Evolutionary conservation across 2,329 filamentous ascomycete genomes (phyloP), one percentile per base, ranked within the genome.

Genomic region (Xylariaceae sp.): DNA sequence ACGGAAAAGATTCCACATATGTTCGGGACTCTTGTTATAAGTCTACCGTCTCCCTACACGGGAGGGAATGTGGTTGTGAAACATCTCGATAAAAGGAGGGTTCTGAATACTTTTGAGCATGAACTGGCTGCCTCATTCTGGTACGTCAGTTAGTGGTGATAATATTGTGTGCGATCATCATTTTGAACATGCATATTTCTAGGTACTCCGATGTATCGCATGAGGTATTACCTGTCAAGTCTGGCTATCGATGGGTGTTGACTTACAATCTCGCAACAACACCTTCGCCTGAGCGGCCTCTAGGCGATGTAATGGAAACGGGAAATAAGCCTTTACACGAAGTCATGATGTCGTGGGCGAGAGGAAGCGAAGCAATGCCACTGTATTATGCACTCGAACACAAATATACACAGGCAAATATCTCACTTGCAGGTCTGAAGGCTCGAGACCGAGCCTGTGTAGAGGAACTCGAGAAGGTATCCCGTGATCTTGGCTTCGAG

Each of bases 131-230:
- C n/a, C n/a, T n/a, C n/a, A n/a, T n/a, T n/a, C n/a, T n/a, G n/a
- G n/a, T n/a, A n/a, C n/a, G n/a, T n/a, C n/a, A n/a, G n/a, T n/a
- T n/a, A n/a, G n/a, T n/a, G n/a, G n/a, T n/a, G n/a, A n/a, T n/a
- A n/a, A n/a, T n/a, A n/a, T n/a, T n/a, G n/a, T n/a, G 21, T 26
- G 48, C 2, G 5, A 17, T 8, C 21, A n/a, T 28, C 39, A n/a
- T n/a, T n/a, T n/a, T 45, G 12, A 52, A 44, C 23, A 21, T 43
- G 6, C n/a, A 28, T 52, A n/a, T n/a, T 9, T 23, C 4, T 47
- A 66, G 75, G 83, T 85, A 82, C 65, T 78, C 79, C 0, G 80
- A 85, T 53, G 80, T 84, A 0, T 72, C 71, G 1, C 79, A 84
- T 61, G 76, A 85, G 65, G 73, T 83, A n/a, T 69, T 76, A 14